A percentile compares a stretch with the other conserved stretches of the same genome.
Conservation (phyloP, 2,329 filamentous ascomycete genomes). For the Cladorrhinum sp. region DNA sequence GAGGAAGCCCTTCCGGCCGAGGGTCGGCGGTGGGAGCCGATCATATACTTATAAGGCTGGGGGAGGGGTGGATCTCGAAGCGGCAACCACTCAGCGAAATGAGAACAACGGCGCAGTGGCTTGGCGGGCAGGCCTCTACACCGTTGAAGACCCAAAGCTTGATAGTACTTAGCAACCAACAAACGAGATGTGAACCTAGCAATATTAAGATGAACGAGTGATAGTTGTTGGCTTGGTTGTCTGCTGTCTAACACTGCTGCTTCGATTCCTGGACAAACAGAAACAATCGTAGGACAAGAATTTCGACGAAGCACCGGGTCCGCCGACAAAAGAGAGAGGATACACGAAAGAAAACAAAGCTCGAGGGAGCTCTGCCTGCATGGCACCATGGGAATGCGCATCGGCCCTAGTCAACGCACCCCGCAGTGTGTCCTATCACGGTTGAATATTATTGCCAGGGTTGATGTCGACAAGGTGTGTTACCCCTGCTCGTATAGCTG, state of each 20-base stretch:
- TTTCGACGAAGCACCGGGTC: background rate
- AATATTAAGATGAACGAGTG: background rate
- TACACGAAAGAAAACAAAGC: slow-evolving; percentile 2
- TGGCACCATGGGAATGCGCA: slow-evolving; percentile 5
- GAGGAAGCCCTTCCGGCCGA: slow-evolving; percentile 4
- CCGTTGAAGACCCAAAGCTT: slow-evolving; percentile 1
- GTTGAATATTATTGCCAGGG: slow-evolving; percentile 12
- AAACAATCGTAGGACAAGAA: background rate
- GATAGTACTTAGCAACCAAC: background rate
- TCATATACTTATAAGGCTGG: slow-evolving; percentile 24
- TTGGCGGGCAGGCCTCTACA: slow-evolving; percentile 20
- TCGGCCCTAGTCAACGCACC: background rate
- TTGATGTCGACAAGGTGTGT: slow-evolving; percentile 15
- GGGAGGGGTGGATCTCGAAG: slow-evolving; percentile 7
- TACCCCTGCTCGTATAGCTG: slow-evolving; percentile 22
- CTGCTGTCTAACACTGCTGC: no score
- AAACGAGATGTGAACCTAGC: background rate
- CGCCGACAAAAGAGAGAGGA: background rate
- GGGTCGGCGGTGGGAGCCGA: slow-evolving; percentile 19
- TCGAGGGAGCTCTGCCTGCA: slow-evolving; percentile 6
- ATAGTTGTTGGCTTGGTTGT: background rate
- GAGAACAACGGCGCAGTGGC: slow-evolving; percentile 22
- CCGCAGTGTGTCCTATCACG: slow-evolving; percentile 15
- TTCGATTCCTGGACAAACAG: background rate
- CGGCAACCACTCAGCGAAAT: slow-evolving; percentile 12